Base-by-base conservation (phyloP, 805 yeast species). In the Lachancea thermotolerans region DNA sequence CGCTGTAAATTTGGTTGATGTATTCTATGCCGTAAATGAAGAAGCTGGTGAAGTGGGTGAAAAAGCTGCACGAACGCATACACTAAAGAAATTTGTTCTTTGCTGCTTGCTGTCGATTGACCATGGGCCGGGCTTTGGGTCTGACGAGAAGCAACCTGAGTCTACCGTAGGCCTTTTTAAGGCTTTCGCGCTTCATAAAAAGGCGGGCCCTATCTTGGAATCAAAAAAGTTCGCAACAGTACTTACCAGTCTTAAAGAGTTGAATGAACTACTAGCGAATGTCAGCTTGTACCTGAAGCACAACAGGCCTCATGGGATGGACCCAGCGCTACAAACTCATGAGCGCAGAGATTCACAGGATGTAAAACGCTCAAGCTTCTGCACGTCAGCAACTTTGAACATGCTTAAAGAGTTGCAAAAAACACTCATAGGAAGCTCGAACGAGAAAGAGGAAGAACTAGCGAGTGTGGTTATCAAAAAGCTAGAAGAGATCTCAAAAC, bases 61-160 rank as follows among this genome's bases (percentile, higher is more conserved):
- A 3, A 69, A 62, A 35, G 51, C 69, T 25, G 54, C 59, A 37
- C 63, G 67, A 44, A 57, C 69, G 10, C 72, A 70, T 30, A 50
- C 62, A 28, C 44, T 73, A 36, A 62, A 75, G 44, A 64, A 74
- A n/a, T 67, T 71, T 37, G 55, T 69, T 41, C 56, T 75, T 2
- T 72, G 77, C 55, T 60, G 69, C 34, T 48, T 74, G 16, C 48
- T 75, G 37, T 67, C 78, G 0, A 53, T 67, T 14, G 39, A 45
- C 51, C 44, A 42, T 40, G 37, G 56, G 49, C 51, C 50, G 57
- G 36, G 36, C 49, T 11, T 27, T 4, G 44, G 46, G 4, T 16
- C 29, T 51, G 50, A 37, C 32, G 43, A 17, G 6, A n/a, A 1
- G 46, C 34, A 46, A 50, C 10, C 16, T 10, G n/a, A 35, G 52